phyloP scores from a whole-genome alignment of 371 early-diverging fungal species.

The Quaeritorhiza haematococci region DNA sequence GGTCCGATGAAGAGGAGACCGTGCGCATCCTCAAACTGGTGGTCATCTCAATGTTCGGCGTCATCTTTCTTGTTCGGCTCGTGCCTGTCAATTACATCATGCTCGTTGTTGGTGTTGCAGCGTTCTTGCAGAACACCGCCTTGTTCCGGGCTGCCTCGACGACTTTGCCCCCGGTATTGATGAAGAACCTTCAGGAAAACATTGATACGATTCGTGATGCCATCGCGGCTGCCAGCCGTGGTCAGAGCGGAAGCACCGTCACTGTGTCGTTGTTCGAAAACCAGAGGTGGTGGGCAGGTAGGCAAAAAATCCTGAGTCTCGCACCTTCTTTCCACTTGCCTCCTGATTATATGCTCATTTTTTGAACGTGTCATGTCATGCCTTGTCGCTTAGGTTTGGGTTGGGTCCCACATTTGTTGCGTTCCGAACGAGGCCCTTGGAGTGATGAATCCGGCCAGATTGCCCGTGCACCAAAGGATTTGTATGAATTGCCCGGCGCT shows the following conservation, averaged over 20 bases:
- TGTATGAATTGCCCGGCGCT: constrained; percentile 22
- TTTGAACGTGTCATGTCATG: not conserved
- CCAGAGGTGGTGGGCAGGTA: constrained; percentile 50
- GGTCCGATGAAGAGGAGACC: constrained; percentile 32
- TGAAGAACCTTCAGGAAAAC: constrained; percentile 20
- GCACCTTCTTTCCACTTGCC: not conserved
- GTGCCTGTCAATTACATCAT: constrained; percentile 28
- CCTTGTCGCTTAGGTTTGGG: constrained; percentile 30
- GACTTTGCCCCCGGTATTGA: constrained; percentile 29
- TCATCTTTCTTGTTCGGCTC: constrained; percentile 14
- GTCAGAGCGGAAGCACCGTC: constrained; percentile 17
- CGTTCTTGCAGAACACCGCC: constrained; percentile 36
- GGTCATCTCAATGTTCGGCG: constrained; percentile 17
- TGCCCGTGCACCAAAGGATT: constrained; percentile 25
- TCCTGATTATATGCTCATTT: constrained; percentile 1
- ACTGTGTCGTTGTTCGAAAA: constrained; percentile 39
- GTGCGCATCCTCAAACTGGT: constrained; percentile 1
- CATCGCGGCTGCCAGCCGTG: constrained; percentile 16
- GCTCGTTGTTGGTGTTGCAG: constrained; percentile 24
- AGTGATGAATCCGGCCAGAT: constrained; percentile 35
- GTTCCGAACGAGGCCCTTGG: constrained; percentile 40
- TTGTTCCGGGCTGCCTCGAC: constrained; percentile 30
- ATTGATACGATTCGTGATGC: constrained; percentile 25
- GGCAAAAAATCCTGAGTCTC: too few relatives aligned
- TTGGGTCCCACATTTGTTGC: constrained; percentile 39